These are phyloP conservation scores for Microdochium trichocladiopsis DNA, from an alignment of 2,329 filamentous ascomycete species.

Conservation along the genomic window DNA sequence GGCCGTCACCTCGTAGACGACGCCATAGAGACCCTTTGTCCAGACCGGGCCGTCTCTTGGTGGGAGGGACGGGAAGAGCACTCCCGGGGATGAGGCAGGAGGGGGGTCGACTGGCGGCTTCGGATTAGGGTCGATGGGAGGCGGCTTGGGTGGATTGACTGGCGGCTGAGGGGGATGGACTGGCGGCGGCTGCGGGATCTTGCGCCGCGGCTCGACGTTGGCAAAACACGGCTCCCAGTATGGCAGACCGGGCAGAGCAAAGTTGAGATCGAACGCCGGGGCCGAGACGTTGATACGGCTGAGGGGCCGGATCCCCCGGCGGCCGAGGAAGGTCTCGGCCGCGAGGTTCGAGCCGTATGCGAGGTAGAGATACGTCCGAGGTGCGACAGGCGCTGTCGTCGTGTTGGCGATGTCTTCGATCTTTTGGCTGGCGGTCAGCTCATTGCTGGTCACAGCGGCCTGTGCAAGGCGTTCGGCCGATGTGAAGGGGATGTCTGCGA, in stretches of 20 bases:
- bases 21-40: conserved; percentile 80
- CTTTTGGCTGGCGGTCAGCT: conserved; percentile 8
- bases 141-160: conserved; percentile 17
- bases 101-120: conserved; percentile 8
- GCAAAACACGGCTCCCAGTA: conserved; percentile 91
- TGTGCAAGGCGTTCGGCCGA: conserved; percentile 28
- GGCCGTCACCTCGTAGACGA: conserved; percentile 89
- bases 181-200: conserved; percentile 34
- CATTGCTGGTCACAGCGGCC: conserved; percentile 8
- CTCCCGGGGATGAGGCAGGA: conserved; percentile 3
- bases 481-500: conserved; percentile 27
- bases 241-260: conserved; percentile 79
- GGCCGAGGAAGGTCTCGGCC: conserved; percentile 70
- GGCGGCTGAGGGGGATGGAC: conserved; percentile 3
- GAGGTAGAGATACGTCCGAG: conserved; percentile 62
- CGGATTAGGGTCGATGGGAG: conserved; percentile 18
- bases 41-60: conserved; percentile 47
- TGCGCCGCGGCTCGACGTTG: conserved; percentile 62
- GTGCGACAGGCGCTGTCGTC: conserved; percentile 9
- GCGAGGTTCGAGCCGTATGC: conserved; percentile 91
- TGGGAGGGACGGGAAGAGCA: conserved; percentile 7
- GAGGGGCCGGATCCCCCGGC: conserved; percentile 72
- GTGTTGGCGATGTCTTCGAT: conserved; percentile 15
- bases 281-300: conserved; percentile 77
- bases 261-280: conserved; percentile 70